A percentile compares a stretch with the other conserved stretches of the same genome.
Evolutionary conservation across 1,284 basidiomycete species (phyloP).

Genomic region (Inonotus obliquus): DNA sequence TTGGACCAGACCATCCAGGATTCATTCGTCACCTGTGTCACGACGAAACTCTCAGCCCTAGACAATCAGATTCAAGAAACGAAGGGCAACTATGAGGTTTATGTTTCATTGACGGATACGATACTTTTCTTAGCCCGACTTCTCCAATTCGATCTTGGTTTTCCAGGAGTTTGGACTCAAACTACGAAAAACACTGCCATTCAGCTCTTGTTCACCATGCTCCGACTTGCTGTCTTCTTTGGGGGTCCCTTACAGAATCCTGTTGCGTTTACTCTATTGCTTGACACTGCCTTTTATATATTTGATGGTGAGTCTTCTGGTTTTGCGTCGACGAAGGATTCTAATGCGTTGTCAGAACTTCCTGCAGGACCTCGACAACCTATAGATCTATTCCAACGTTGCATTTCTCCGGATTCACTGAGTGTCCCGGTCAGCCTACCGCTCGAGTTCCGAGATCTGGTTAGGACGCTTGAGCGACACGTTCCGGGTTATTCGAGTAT

Average conservation of each 20-base stretch:
- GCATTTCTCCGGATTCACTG: conserved; percentile 47
- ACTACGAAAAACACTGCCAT: conserved; percentile 44
- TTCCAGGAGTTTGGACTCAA: conserved; percentile 54
- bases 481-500: conserved; percentile 48
- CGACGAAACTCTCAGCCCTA: conserved; percentile 39
- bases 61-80: conserved; percentile 26
- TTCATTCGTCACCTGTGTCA: conserved; percentile 45
- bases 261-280: conserved; percentile 55
- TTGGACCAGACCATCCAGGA: conserved; percentile 54
- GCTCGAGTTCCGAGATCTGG: conserved; percentile 46
- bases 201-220: conserved; percentile 42
- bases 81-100: conserved; percentile 14
- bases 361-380: conserved; percentile 49
- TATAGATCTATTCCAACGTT: conserved; percentile 57
- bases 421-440: conserved; percentile 56
- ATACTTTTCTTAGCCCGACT: conserved; percentile 56
- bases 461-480: conserved; percentile 52
- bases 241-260: conserved; percentile 43
- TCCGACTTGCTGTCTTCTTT: conserved; percentile 55
- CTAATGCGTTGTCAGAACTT: conserved; percentile 45
- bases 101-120: conserved; percentile 24
- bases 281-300: conserved; percentile 70
- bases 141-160: conserved; percentile 67
- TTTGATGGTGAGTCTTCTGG: conserved; percentile 55
- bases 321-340: background rate